Evolutionary conservation across 1,139 yeast species (phyloP), one percentile per base, ranked within the genome.

Genomic region (Pneumocystis carinii): DNA sequence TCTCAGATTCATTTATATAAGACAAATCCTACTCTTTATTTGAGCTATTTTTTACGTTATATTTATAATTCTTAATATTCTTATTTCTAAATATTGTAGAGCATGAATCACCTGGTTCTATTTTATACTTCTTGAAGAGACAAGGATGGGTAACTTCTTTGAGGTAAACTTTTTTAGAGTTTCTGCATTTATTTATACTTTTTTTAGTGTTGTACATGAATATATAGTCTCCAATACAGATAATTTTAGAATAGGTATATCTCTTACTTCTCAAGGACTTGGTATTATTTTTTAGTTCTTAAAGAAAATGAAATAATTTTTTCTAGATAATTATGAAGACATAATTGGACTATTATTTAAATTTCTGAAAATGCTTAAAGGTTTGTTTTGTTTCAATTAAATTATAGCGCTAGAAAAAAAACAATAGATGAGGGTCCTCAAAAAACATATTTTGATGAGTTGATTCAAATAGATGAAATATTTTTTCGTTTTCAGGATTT

Each of bases 21-120:
- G 61, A 78, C 81, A 36, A 83, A 83, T 68, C 95, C 97, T 0
- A 79, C 81, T 14, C 81, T 79, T 63, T 87, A 89, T 72, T 80
- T 78, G 68, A 82, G 92, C 35, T 97, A 90, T 72, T 77, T 92
- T 64, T 75, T 92, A 64, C 97, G 98, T 41, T 24, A 12, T 27
- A 14, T 48, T 42, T 48, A 24, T 8, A 12, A 10, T 12, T 19
- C 24, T 48, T 48, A 24, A 24, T 41, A 17, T 15, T 48, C 24
- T 24, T 48, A n/a, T 48, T 48, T 24, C 24, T 48, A 12, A 24
- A 48, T 48, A n/a, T n/a, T n/a, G n/a, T 48, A 48, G 32, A 24
- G 10, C 97, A 92, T 72, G 97, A 92, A 75, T 88, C 89, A 63
- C 79, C 84, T 63, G 97, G 97, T 0, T 88, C 96, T 0, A 74